Evolutionary conservation across 2,329 filamentous ascomycete genomes (phyloP).

Genomic region (Thelonectria blattea): DNA sequence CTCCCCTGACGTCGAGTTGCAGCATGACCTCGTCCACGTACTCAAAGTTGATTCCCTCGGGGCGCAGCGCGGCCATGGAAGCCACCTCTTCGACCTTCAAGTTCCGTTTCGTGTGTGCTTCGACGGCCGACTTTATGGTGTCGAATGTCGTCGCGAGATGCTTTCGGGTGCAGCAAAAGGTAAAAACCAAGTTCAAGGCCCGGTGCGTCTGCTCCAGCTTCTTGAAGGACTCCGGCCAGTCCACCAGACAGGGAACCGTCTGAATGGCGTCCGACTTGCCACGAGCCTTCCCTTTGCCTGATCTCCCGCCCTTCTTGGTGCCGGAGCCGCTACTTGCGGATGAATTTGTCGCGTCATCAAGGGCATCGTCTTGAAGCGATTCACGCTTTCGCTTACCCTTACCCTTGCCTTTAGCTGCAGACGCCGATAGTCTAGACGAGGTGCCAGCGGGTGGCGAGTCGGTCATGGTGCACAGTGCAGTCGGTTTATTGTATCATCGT

Average conservation of each 20-base stretch:
- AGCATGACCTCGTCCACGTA: constrained; percentile 87
- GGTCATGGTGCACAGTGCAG: constrained; percentile 12
- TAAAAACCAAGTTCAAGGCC: constrained; percentile 90
- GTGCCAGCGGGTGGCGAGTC: background rate
- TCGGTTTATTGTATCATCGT: constrained; percentile 12
- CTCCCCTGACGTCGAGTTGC: constrained; percentile 77
- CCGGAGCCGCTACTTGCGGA: constrained; percentile 7
- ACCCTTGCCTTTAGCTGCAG: constrained; percentile 26
- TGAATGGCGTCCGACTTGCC: constrained; percentile 31
- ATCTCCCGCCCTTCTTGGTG: constrained; percentile 12
- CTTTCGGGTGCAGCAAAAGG: constrained; percentile 92
- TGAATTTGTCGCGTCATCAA: constrained; percentile 17
- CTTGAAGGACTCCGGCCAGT: constrained; percentile 79
- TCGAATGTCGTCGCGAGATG: constrained; percentile 92
- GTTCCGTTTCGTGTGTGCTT: constrained; percentile 76
- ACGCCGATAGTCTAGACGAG: background rate
- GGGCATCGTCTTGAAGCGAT: constrained; percentile 7
- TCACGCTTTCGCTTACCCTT: constrained; percentile 35
- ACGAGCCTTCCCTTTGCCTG: constrained; percentile 17
- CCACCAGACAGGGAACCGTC: constrained; percentile 42
- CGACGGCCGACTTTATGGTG: constrained; percentile 83
- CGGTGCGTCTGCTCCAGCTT: constrained; percentile 77
- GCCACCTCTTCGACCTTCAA: constrained; percentile 81
- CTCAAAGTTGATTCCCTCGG: constrained; percentile 78
- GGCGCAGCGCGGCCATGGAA: constrained; percentile 77